Evolutionary conservation across 768 basidiomycete species (phyloP).

Genomic region (Termitomyces sp.): DNA sequence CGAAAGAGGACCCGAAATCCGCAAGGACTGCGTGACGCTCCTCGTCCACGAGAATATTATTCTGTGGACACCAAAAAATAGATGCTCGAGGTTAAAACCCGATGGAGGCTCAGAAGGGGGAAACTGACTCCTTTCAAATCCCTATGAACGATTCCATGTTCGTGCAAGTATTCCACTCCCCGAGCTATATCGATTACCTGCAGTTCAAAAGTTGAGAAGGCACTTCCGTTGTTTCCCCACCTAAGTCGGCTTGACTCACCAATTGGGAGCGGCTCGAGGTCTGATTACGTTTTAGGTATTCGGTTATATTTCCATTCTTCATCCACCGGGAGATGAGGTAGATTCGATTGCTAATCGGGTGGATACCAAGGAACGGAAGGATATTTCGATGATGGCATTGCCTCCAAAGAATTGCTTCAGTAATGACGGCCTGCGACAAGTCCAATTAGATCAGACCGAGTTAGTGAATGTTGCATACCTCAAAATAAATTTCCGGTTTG

Average conservation of each 20-base stretch:
- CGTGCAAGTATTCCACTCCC: neutral
- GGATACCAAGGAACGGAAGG: neutral
- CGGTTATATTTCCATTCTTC: neutral
- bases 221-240: neutral
- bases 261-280: neutral
- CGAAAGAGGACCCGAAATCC: constrained; percentile 1
- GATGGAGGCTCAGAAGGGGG: neutral
- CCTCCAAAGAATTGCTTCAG: neutral
- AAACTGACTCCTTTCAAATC: constrained; percentile 4
- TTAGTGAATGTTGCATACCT: neutral
- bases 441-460: neutral
- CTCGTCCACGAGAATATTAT: constrained; percentile 1
- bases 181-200: constrained; percentile 1
- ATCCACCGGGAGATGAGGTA: constrained; percentile 6
- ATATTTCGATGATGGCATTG: neutral
- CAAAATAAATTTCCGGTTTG: neutral
- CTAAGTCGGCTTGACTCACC: neutral
- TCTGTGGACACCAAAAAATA: neutral
- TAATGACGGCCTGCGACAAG: neutral
- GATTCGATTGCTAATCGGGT: neutral
- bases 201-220: neutral
- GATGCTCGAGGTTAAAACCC: neutral
- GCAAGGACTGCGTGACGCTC: neutral
- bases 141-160: neutral
- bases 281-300: neutral